phyloP scores from a whole-genome alignment of 2,329 filamentous ascomycete species.

The Penicillium sp. region DNA sequence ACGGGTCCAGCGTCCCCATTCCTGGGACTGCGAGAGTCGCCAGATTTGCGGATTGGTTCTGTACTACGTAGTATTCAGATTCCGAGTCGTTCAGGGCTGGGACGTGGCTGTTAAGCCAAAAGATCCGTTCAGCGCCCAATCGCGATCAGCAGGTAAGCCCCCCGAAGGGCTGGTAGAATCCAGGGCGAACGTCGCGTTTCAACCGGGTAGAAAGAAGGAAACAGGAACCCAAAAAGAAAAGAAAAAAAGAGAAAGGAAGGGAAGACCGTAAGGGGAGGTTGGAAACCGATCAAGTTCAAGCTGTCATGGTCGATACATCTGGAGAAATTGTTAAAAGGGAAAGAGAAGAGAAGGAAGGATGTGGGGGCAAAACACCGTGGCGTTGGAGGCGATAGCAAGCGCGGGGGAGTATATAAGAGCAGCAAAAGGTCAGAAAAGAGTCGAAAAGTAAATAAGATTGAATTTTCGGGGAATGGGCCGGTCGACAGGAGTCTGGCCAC shows the following conservation, averaged over 20 bases:
- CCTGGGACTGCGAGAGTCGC: slow-evolving; percentile 63
- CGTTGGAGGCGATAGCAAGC: slow-evolving; percentile 20
- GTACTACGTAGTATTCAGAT: slow-evolving; percentile 42
- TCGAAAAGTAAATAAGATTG: slow-evolving; percentile 7
- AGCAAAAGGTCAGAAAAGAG: background rate
- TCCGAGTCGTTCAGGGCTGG: slow-evolving; percentile 40
- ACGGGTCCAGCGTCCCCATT: slow-evolving; percentile 64
- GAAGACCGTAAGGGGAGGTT: background rate
- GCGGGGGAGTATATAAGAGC: slow-evolving; percentile 14
- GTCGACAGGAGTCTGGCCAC: slow-evolving; percentile 15
- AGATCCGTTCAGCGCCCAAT: slow-evolving; percentile 47
- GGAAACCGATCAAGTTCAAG: background rate
- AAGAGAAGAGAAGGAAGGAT: background rate
- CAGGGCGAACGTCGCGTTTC: slow-evolving; percentile 45
- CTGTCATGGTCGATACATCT: slow-evolving; percentile 24
- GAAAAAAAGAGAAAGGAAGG: slow-evolving; percentile 7
- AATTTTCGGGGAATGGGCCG: slow-evolving; percentile 7
- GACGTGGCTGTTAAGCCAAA: slow-evolving; percentile 23
- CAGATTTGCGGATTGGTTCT: slow-evolving; percentile 58
- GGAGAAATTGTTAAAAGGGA: slow-evolving; percentile 5
- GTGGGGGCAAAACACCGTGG: slow-evolving; percentile 18
- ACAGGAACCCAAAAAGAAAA: background rate
- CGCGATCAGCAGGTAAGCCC: slow-evolving; percentile 50
- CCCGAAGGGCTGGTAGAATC: slow-evolving; percentile 52
- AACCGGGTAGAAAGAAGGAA: slow-evolving; percentile 21